Percentiles rank a stretch among this genome's conserved stretches.
These are phyloP conservation scores for Phaeosphaeriaceae sp. DNA, from an alignment of 2,329 filamentous ascomycete genomes.

Conservation along the genomic window DNA sequence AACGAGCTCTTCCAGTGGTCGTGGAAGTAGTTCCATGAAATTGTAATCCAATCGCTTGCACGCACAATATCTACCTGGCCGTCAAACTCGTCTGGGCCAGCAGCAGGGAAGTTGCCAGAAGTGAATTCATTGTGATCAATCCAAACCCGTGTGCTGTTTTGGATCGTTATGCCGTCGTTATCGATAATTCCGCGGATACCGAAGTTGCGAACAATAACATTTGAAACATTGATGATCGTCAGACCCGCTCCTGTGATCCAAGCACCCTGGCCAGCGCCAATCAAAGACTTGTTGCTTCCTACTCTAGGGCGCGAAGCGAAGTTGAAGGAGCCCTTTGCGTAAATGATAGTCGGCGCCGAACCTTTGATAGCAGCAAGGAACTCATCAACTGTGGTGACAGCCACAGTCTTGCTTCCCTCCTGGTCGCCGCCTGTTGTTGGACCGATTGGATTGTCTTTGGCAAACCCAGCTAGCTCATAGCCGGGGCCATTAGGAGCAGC, in stretches of 20 bases:
- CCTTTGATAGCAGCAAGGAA: conserved; percentile 37
- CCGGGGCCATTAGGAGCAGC: conserved; percentile 27
- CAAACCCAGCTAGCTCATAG: conserved; percentile 41
- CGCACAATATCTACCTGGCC: conserved; percentile 70
- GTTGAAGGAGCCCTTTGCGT: conserved; percentile 53
- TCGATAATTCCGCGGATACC: conserved; percentile 65
- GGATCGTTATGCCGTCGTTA: conserved; percentile 65
- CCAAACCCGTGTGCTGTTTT: conserved; percentile 64
- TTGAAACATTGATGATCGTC: conserved; percentile 59
- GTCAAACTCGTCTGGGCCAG: conserved; percentile 69
- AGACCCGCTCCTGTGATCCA: conserved; percentile 56
- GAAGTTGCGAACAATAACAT: conserved; percentile 70
- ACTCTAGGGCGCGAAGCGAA: conserved; percentile 52
- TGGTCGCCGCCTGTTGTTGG: conserved; percentile 42
- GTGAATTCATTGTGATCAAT: conserved; percentile 72
- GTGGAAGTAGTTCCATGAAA: conserved; percentile 60
- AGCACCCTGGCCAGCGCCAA: conserved; percentile 52
- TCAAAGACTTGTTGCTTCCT: conserved; percentile 52
- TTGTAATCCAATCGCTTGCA: conserved; percentile 66
- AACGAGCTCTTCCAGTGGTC: conserved; percentile 69
- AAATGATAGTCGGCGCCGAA: conserved; percentile 46
- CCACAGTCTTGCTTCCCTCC: conserved; percentile 33
- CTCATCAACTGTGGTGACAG: conserved; percentile 33
- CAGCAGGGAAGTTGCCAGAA: conserved; percentile 61
- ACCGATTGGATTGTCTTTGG: conserved; percentile 43